phyloP scores from a whole-genome alignment of 805 yeast genomes.

The Schwanniomyces occidentalis region DNA sequence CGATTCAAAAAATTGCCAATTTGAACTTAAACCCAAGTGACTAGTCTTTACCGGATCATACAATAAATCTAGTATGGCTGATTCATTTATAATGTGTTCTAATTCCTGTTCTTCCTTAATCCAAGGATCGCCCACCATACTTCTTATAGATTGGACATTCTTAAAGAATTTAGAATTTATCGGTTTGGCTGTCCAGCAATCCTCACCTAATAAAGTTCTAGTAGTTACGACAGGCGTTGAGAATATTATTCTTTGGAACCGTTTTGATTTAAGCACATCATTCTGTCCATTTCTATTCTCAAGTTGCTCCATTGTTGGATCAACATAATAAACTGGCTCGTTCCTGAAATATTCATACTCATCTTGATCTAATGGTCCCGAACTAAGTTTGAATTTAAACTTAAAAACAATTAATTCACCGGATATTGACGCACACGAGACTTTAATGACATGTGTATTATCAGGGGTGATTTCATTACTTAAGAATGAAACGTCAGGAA shows the following conservation, averaged over 20 bases:
- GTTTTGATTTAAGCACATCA: constrained; percentile 4
- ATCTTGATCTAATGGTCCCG: constrained; percentile 26
- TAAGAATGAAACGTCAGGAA: constrained; percentile 51
- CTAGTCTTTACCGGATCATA: constrained; percentile 43
- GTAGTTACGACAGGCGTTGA: constrained; percentile 24
- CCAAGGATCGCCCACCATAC: constrained; percentile 48
- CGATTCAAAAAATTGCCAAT: constrained; percentile 35
- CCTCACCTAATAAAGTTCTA: constrained; percentile 42
- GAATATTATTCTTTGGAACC: constrained; percentile 25
- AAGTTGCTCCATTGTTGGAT: constrained; percentile 26
- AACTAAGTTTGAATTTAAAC: constrained; percentile 25
- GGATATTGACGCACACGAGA: constrained; percentile 44
- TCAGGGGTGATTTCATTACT: constrained; percentile 9
- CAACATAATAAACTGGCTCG: constrained; percentile 23
- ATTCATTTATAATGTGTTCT: constrained; percentile 37
- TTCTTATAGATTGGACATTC: constrained; percentile 48
- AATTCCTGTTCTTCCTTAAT: constrained; percentile 30
- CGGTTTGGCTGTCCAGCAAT: constrained; percentile 54
- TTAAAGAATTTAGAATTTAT: constrained; percentile 44
- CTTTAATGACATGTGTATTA: constrained; percentile 26
- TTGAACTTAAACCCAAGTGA: constrained; percentile 33
- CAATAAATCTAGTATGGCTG: constrained; percentile 37
- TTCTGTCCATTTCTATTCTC: constrained; percentile 13
- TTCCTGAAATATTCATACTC: constrained; percentile 12
- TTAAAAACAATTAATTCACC: constrained; percentile 45